Evolutionary conservation across 139 green algal genomes (phyloP).

Genomic region (Edaphochlamys debaryana): DNA sequence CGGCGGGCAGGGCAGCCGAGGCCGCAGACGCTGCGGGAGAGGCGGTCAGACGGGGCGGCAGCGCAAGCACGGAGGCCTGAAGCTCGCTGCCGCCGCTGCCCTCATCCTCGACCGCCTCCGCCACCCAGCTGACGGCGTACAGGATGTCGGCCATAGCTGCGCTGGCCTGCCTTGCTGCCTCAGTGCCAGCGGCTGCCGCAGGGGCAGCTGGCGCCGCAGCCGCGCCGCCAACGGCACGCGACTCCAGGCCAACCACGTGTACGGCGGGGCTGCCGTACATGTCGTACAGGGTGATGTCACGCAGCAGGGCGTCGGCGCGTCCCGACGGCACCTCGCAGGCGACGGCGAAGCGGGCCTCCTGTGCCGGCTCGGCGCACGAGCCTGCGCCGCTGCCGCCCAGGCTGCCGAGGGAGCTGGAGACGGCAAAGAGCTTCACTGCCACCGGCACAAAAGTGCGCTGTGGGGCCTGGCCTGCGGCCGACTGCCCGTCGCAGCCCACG

Average conservation of each 20-base stretch:
- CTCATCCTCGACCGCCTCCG: background rate
- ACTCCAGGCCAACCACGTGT: slow-evolving; percentile 42
- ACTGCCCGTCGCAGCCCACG: background rate
- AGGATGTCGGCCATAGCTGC: slow-evolving; percentile 25
- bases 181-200: background rate
- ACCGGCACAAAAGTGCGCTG: slow-evolving; percentile 50
- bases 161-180: background rate
- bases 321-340: no score
- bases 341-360: no score
- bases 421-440: slow-evolving; percentile 13
- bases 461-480: background rate
- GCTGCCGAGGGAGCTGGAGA: no score
- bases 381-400: no score
- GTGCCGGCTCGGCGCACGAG: no score
- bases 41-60: no score
- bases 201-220: slow-evolving; percentile 22
- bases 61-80: no score
- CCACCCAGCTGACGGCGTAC: slow-evolving; percentile 54
- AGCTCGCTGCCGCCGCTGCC: background rate
- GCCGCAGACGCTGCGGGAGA: no score
- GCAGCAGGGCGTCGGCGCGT: no score
- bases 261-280: slow-evolving; percentile 8
- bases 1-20: background rate
- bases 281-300: background rate
- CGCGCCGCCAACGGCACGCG: slow-evolving; percentile 20